Conservation (phyloP, 345 rosid genomes). For the sweet orange (Citrus sinensis) region DNA sequence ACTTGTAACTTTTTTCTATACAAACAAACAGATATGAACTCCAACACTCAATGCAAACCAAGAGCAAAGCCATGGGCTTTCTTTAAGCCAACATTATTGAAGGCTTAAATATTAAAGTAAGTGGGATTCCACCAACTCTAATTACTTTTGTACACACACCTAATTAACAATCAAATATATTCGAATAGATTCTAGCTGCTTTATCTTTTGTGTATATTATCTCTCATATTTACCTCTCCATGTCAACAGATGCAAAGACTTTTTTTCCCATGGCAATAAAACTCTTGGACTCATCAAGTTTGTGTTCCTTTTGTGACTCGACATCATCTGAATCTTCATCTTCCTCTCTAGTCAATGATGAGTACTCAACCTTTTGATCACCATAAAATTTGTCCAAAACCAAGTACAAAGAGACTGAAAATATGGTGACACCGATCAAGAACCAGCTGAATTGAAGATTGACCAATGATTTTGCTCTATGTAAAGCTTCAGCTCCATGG, state of each 20-base stretch:
- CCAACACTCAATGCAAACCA: not conserved
- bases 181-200: not conserved
- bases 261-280: slow-evolving; percentile 38
- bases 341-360: slow-evolving; percentile 39
- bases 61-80: not conserved
- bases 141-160: slow-evolving; percentile 14
- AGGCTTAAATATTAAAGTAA: slow-evolving; percentile 16
- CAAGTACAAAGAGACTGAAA: slow-evolving; percentile 42
- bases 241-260: slow-evolving; percentile 26
- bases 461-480: slow-evolving; percentile 76
- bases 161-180: no score
- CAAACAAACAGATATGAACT: not conserved
- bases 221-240: slow-evolving; percentile 31
- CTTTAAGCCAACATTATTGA: slow-evolving; percentile 30
- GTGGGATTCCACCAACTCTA: slow-evolving; percentile 7
- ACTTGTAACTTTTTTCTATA: not conserved
- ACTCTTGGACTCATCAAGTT: slow-evolving; percentile 18
- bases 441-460: slow-evolving; percentile 69
- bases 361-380: slow-evolving; percentile 33
- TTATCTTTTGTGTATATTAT: not conserved
- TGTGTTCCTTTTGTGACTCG: slow-evolving; percentile 34
- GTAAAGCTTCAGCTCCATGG: slow-evolving; percentile 39
- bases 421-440: slow-evolving; percentile 38
- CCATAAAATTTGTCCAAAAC: slow-evolving; percentile 35
- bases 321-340: slow-evolving; percentile 41